These are phyloP conservation scores for Conticribra guillardii DNA, from an alignment of 108 stramenopile genomes.

Conservation along the genomic window DNA sequence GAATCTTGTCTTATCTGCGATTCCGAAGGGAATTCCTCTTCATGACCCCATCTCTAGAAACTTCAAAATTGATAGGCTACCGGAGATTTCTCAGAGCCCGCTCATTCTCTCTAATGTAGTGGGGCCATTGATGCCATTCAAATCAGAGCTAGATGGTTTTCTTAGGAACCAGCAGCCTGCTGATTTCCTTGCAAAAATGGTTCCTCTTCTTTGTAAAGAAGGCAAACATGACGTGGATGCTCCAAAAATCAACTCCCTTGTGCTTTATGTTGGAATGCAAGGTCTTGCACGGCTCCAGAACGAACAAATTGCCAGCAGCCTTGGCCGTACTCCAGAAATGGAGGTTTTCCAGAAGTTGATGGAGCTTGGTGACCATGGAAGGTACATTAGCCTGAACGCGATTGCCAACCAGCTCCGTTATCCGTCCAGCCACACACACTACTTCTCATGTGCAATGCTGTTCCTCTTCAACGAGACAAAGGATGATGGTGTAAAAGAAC, in stretches of 20 bases:
- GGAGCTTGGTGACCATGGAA: constrained; percentile 91
- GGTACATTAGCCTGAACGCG: constrained; percentile 97
- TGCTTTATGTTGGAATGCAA: constrained; percentile 94
- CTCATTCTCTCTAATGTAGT: constrained; percentile 87
- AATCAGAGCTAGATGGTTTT: constrained; percentile 89
- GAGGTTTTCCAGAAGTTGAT: constrained; percentile 89
- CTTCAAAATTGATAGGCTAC: constrained; percentile 96
- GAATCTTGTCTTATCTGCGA: constrained; percentile 96
- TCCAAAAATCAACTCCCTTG: constrained; percentile 92
- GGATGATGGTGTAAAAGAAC: constrained; percentile 95
- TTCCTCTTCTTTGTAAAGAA: constrained; percentile 69
- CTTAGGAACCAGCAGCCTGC: constrained; percentile 87
- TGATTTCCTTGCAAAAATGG: constrained; percentile 81
- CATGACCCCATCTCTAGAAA: constrained; percentile 99
- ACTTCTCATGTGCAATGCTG: constrained; percentile 97
- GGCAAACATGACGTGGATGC: constrained; percentile 81
- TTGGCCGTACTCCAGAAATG: constrained; percentile 86
- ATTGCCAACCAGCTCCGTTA: constrained; percentile 99
- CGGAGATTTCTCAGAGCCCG: constrained; percentile 93
- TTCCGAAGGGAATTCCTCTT: constrained; percentile 95
- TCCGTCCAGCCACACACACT: constrained; percentile 99
- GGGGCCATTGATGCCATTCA: constrained; percentile 75
- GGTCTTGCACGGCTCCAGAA: constrained; percentile 85
- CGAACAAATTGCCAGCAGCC: constrained; percentile 70
- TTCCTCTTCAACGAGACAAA: constrained; percentile 95